Percentiles rank a stretch among this genome's conserved stretches.
Conservation (phyloP, 805 yeast genomes). For the Kodamaea hsintzibuensis region DNA sequence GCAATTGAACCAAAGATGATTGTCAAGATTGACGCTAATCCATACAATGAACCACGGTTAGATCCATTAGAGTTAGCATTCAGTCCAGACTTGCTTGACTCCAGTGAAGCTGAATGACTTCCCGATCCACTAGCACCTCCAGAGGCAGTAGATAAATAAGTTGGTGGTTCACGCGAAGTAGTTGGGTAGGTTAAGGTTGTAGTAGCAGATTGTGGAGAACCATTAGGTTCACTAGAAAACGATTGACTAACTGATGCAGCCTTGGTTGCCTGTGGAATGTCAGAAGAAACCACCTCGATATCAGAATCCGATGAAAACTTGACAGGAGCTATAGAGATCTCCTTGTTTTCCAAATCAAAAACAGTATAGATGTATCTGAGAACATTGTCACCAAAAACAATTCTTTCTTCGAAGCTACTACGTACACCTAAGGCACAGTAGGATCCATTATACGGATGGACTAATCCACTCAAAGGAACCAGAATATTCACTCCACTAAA, state of each 20-base stretch:
- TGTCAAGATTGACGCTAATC: neutral
- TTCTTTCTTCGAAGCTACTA: slow-evolving; percentile 4
- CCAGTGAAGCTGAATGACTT: no score
- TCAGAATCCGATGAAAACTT: slow-evolving; percentile 32
- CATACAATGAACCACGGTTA: neutral
- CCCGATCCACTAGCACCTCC: no score
- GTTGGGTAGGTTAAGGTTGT: neutral
- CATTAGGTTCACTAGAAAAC: neutral
- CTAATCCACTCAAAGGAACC: slow-evolving; percentile 45
- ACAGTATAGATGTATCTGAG: slow-evolving; percentile 65
- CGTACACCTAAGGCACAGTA: slow-evolving; percentile 21
- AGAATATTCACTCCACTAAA: slow-evolving; percentile 58
- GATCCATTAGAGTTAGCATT: neutral
- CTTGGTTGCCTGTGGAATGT: slow-evolving; percentile 51
- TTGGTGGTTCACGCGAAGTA: neutral
- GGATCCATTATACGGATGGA: slow-evolving; percentile 14
- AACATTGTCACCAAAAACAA: slow-evolving; percentile 67
- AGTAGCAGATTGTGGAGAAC: neutral
- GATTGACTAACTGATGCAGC: slow-evolving; percentile 44
- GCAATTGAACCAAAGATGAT: neutral
- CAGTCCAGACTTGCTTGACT: neutral
- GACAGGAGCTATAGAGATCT: slow-evolving; percentile 49
- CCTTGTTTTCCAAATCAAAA: slow-evolving; percentile 57
- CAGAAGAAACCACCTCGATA: slow-evolving; percentile 45
- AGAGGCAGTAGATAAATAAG: no score